Conservation (phyloP, 2,329 filamentous ascomycete genomes). For the Chaetomium strumarium region DNA sequence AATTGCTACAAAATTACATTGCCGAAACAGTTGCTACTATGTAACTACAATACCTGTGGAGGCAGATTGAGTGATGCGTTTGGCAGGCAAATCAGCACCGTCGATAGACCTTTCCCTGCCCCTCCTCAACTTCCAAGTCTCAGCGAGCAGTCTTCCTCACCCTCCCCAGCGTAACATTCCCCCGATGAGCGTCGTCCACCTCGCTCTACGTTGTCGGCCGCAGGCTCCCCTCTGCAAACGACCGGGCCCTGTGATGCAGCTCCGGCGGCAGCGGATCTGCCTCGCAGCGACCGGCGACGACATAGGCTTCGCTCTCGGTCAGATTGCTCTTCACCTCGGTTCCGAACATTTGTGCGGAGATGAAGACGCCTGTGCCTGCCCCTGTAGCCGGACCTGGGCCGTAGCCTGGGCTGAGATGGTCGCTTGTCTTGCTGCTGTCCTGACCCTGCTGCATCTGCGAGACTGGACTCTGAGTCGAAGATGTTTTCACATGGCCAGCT, state of each 20-base stretch:
- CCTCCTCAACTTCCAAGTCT: too few species aligned
- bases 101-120: too few species aligned
- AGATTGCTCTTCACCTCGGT: conserved; percentile 23
- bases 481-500: conserved; percentile 3
- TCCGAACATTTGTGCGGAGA: conserved; percentile 16
- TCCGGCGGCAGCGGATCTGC: conserved; percentile 21
- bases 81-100: too few species aligned
- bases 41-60: too few species aligned
- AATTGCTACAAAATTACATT: too few species aligned
- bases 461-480: too few species aligned
- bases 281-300: conserved; percentile 22
- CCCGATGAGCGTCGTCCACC: conserved; percentile 16
- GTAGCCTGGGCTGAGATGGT: background rate
- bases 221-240: conserved; percentile 16
- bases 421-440: background rate
- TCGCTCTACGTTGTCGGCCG: conserved; percentile 22
- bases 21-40: too few species aligned
- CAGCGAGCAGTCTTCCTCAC: background rate
- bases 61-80: too few species aligned
- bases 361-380: conserved; percentile 7
- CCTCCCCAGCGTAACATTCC: conserved; percentile 5
- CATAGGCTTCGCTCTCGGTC: conserved; percentile 24
- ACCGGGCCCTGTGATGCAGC: conserved; percentile 16
- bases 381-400: background rate
- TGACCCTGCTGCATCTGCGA: conserved; percentile 19